A percentile compares a stretch with the other conserved stretches of the same genome.
phyloP scores from a whole-genome alignment of 2,329 filamentous ascomycete genomes.

The Claviceps capensis region DNA sequence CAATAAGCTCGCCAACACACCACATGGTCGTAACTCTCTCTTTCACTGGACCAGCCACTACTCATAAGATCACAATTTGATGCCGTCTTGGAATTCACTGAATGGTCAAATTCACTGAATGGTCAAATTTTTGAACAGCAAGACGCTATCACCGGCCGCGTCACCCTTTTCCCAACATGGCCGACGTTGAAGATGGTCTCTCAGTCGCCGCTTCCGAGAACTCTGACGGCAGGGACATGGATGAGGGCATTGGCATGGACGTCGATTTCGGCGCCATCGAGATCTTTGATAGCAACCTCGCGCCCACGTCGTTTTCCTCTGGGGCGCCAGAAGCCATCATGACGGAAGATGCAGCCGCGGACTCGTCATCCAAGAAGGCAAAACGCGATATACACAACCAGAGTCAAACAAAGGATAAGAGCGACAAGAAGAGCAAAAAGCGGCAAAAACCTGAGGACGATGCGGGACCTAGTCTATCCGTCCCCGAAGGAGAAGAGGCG shows the following conservation, averaged over 20 bases:
- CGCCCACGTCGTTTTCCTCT: slow-evolving; percentile 17
- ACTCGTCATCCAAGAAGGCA: slow-evolving; percentile 12
- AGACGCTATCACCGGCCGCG: not conserved
- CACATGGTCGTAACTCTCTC: slow-evolving; percentile 21
- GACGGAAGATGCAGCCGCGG: slow-evolving; percentile 11
- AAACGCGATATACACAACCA: slow-evolving; percentile 18
- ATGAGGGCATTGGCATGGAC: slow-evolving; percentile 12
- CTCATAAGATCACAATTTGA: slow-evolving; percentile 15
- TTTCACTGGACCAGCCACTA: slow-evolving; percentile 18
- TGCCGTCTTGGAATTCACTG: slow-evolving; percentile 8
- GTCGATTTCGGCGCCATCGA: slow-evolving; percentile 22
- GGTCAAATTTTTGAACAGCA: slow-evolving; percentile 1
- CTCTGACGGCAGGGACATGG: slow-evolving; percentile 12
- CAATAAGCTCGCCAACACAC: slow-evolving; percentile 16
- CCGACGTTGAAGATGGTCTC: slow-evolving; percentile 12
- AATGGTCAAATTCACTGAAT: not conserved
- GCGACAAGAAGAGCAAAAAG: slow-evolving; percentile 16
- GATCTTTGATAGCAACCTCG: slow-evolving; percentile 25
- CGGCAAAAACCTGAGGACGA: slow-evolving; percentile 6
- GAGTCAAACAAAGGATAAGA: slow-evolving; percentile 12
- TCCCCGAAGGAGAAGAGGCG: slow-evolving; percentile 4
- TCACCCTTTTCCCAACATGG: slow-evolving; percentile 8
- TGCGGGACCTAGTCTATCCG: slow-evolving; percentile 5
- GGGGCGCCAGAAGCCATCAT: slow-evolving; percentile 20
- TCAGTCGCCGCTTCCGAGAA: slow-evolving; percentile 13